Evolutionary conservation across 2,329 filamentous ascomycete genomes (phyloP).

Genomic region (Cordyceps pruinosa): DNA sequence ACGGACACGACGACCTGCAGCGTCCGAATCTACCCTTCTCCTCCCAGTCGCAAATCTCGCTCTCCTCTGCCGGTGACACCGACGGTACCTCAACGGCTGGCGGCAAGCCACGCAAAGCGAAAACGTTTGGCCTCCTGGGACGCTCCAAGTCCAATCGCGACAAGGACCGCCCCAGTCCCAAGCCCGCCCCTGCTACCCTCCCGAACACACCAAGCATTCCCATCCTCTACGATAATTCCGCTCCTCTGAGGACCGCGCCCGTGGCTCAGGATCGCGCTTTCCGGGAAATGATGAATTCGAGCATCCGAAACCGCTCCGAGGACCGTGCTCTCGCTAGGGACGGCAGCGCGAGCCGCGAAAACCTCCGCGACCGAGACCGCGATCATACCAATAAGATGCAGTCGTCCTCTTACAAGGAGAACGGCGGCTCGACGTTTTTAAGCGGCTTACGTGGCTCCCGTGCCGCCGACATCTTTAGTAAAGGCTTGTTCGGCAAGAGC

Average conservation of each 20-base stretch:
- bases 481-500: conserved; percentile 75
- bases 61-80: conserved; percentile 42
- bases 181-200: conserved; percentile 24
- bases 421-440: conserved; percentile 58
- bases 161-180: conserved; percentile 38
- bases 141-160: conserved; percentile 47
- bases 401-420: conserved; percentile 52
- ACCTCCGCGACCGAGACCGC: conserved; percentile 40
- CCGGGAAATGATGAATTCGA: conserved; percentile 60
- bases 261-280: conserved; percentile 59
- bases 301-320: conserved; percentile 62
- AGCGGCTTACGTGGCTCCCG: conserved; percentile 67
- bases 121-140: conserved; percentile 46
- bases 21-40: conserved; percentile 29
- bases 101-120: conserved; percentile 45
- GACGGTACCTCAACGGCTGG: conserved; percentile 31
- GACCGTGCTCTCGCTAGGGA: conserved; percentile 53
- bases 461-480: conserved; percentile 74
- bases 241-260: conserved; percentile 53
- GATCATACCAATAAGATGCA: conserved; percentile 30
- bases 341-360: conserved; percentile 34
- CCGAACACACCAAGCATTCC: conserved; percentile 21
- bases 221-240: conserved; percentile 23
- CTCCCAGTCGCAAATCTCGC: conserved; percentile 46
- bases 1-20: conserved; percentile 4